Evolutionary conservation across 371 early-diverging fungal genomes (phyloP).

Genomic region (Massospora cicadina): DNA sequence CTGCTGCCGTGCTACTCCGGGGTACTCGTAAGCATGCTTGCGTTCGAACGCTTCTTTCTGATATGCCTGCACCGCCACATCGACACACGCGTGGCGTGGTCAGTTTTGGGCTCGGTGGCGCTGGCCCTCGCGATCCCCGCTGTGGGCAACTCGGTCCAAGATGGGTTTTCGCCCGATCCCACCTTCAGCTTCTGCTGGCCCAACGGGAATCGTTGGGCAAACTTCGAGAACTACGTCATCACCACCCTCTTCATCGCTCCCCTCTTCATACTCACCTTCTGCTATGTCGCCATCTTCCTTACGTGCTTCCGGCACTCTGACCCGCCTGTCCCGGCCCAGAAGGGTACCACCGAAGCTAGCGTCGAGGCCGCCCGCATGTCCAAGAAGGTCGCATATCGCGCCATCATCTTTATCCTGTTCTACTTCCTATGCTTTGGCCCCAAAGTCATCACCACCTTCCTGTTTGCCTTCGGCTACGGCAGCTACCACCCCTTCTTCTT

Average conservation of each 20-base stretch:
- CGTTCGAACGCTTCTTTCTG: not conserved
- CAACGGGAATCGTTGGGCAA: not conserved
- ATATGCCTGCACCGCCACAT: not conserved
- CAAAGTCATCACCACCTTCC: not conserved
- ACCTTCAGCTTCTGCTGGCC: conserved; percentile 6
- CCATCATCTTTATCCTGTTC: not conserved
- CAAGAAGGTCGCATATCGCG: not conserved
- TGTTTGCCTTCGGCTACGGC: not conserved
- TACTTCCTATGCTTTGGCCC: not conserved
- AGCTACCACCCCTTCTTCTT: not conserved
- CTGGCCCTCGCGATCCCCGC: not conserved
- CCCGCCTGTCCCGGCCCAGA: not conserved
- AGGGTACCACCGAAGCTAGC: not conserved
- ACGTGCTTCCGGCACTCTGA: not conserved
- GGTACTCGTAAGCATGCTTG: not conserved
- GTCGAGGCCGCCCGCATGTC: not conserved
- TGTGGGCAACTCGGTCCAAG: not conserved
- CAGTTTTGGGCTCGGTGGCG: not conserved
- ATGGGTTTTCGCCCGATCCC: not conserved
- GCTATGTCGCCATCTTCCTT: not conserved
- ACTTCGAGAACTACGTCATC: not conserved
- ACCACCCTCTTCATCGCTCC: not conserved
- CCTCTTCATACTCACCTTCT: not conserved
- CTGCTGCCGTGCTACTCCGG: not conserved
- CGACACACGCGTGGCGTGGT: not conserved